Conservation (phyloP, 192 early-diverging fungal genomes). For the Podila epicladia region DNA sequence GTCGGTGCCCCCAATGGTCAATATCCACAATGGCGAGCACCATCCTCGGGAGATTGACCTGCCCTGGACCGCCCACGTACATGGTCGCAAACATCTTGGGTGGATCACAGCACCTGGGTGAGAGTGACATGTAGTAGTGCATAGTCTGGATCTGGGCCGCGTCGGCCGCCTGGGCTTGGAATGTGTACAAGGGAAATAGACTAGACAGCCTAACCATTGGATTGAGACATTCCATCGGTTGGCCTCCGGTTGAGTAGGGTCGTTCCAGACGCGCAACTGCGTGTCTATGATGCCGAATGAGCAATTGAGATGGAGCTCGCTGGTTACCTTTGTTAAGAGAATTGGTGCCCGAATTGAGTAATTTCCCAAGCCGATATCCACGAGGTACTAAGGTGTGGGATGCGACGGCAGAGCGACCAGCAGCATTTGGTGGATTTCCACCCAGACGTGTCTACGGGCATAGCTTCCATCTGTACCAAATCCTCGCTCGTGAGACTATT, state of each 20-base stretch:
- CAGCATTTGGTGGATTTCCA: conserved; percentile 7
- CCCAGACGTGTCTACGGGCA: not conserved
- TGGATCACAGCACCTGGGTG: not conserved
- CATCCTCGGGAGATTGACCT: conserved; percentile 1
- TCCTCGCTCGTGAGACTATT: not conserved
- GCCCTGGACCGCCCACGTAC: not conserved
- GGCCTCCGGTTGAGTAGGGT: not conserved
- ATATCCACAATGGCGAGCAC: not conserved
- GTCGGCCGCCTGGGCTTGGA: not conserved
- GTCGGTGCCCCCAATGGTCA: not conserved
- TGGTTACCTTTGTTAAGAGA: not conserved
- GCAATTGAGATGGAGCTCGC: not conserved
- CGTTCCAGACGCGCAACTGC: not conserved
- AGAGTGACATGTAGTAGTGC: conserved; percentile 12
- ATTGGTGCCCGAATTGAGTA: conserved; percentile 12
- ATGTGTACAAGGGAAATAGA: conserved; percentile 21
- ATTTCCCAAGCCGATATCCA: conserved; percentile 2
- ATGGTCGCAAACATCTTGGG: conserved; percentile 3
- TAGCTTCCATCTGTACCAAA: not conserved
- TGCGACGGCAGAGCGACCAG: not conserved
- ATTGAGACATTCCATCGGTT: conserved; percentile 6
- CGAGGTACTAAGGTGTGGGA: not conserved
- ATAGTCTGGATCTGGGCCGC: not conserved
- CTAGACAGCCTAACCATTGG: not conserved
- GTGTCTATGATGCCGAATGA: conserved; percentile 7